Evolutionary conservation across 164 flowering plant species (phyloP).

Genomic region (Tinospora cordifolia): DNA sequence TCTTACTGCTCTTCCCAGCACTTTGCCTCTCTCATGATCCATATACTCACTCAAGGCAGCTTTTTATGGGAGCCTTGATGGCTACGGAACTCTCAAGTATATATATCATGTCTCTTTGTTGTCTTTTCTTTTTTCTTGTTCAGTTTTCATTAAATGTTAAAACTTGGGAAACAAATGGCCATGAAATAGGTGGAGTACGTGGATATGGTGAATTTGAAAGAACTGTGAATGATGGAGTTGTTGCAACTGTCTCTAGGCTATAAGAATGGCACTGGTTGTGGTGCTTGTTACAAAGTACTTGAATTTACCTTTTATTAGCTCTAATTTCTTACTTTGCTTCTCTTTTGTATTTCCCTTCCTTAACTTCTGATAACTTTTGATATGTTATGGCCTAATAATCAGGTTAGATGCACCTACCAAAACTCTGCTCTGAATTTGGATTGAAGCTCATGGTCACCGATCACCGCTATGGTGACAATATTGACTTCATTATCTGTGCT

Average conservation of each 20-base stretch:
- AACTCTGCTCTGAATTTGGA: conserved; percentile 51
- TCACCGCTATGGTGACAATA: conserved; percentile 62
- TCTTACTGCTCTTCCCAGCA: conserved; percentile 36
- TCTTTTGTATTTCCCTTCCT: not conserved
- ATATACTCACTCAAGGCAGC: conserved; percentile 57
- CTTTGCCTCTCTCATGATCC: conserved; percentile 30
- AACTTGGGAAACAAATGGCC: not conserved
- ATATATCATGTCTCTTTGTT: conserved; percentile 20
- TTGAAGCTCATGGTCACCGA: conserved; percentile 64
- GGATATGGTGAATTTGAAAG: conserved; percentile 83
- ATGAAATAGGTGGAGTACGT: conserved; percentile 68
- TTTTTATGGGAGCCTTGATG: conserved; percentile 80
- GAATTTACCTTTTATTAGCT: too few species aligned
- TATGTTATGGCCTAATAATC: not conserved
- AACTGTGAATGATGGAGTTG: conserved; percentile 53
- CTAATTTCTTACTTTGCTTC: too few species aligned
- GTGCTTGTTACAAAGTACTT: conserved; percentile 77
- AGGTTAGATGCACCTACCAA: conserved; percentile 66
- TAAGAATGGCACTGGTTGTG: conserved; percentile 71
- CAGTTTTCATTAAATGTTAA: not conserved
- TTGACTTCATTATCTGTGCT: conserved; percentile 73
- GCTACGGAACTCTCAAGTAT: conserved; percentile 63
- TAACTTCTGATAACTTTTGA: not conserved
- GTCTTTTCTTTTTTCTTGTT: not conserved
- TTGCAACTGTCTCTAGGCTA: conserved; percentile 54